Conservation (phyloP, 495 filamentous ascomycete species). For the Trichoderma virens region DNA sequence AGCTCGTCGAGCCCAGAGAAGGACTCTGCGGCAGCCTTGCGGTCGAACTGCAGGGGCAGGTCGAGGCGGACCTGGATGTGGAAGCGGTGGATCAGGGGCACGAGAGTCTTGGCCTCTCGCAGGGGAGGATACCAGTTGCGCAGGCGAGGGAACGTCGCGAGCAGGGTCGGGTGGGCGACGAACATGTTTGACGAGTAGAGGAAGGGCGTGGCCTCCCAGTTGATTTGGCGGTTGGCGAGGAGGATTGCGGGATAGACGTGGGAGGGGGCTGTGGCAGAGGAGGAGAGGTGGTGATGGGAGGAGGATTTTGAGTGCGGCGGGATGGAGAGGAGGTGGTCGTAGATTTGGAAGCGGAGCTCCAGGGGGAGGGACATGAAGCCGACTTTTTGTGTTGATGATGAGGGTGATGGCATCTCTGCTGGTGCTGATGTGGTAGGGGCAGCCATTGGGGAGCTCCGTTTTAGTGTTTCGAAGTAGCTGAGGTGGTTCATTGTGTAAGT, state of each 20-base stretch:
- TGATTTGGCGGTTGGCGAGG: slow-evolving; percentile 26
- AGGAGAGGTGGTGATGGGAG: background rate
- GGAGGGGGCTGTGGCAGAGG: slow-evolving; percentile 4
- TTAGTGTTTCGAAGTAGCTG: too few species aligned
- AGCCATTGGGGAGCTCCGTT: background rate
- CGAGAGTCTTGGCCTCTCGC: slow-evolving; percentile 11
- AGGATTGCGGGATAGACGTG: slow-evolving; percentile 35
- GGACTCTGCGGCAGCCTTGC: slow-evolving; percentile 21
- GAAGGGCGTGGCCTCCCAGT: slow-evolving; percentile 35
- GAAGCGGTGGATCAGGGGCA: slow-evolving; percentile 33
- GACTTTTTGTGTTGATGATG: background rate
- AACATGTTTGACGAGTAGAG: slow-evolving; percentile 46
- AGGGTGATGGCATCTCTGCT: background rate
- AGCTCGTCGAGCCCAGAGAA: slow-evolving; percentile 39
- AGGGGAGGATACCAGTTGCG: slow-evolving; percentile 26
- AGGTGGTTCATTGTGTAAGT: too few species aligned
- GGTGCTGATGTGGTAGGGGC: background rate
- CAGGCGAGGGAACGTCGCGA: slow-evolving; percentile 37
- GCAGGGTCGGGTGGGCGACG: slow-evolving; percentile 40
- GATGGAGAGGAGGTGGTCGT: slow-evolving; percentile 35
- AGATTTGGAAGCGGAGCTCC: slow-evolving; percentile 45
- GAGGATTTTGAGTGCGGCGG: slow-evolving; percentile 15
- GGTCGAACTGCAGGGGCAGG: slow-evolving; percentile 27
- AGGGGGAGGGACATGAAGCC: slow-evolving; percentile 37
- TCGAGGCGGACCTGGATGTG: slow-evolving; percentile 40